phyloP scores from a whole-genome alignment of 192 early-diverging fungal genomes.

The Coemansia asiatica region DNA sequence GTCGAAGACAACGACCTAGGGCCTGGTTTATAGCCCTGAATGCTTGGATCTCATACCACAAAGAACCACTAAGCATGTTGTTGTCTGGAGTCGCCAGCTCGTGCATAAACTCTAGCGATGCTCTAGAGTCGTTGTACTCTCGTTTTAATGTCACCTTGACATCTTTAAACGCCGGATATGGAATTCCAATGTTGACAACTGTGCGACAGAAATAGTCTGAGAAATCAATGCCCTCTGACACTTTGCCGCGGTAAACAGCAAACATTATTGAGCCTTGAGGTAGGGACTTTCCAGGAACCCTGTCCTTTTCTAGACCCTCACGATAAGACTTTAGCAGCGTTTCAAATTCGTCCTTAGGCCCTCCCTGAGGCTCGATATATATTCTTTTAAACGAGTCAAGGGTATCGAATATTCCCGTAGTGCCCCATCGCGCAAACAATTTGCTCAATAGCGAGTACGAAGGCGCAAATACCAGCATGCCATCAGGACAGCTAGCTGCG shows the following conservation, averaged over 20 bases:
- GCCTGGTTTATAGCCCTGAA: conserved; percentile 64
- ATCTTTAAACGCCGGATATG: conserved; percentile 56
- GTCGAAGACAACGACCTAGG: conserved; percentile 61
- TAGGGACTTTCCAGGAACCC: conserved; percentile 1
- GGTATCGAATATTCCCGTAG: conserved; percentile 24
- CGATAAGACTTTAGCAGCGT: conserved; percentile 36
- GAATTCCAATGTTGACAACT: conserved; percentile 60
- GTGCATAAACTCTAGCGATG: not conserved
- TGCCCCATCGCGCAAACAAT: conserved; percentile 45
- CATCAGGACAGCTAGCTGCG: conserved; percentile 36
- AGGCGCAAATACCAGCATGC: conserved; percentile 52
- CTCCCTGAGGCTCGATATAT: conserved; percentile 47
- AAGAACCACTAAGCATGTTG: conserved; percentile 39
- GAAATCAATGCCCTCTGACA: conserved; percentile 56
- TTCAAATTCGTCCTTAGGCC: conserved; percentile 42
- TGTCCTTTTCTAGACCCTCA: conserved; percentile 25
- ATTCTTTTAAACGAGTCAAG: conserved; percentile 33
- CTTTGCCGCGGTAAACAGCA: conserved; percentile 58
- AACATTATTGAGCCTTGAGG: conserved; percentile 45
- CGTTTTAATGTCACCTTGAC: conserved; percentile 56
- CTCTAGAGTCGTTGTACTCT: conserved; percentile 49
- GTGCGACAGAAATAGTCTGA: conserved; percentile 50
- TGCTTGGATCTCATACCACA: conserved; percentile 62
- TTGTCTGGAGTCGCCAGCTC: not conserved
- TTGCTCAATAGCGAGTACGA: conserved; percentile 52